These are phyloP conservation scores for Gigaspora rosea DNA, from an alignment of 192 early-diverging fungal species.

Conservation along the genomic window DNA sequence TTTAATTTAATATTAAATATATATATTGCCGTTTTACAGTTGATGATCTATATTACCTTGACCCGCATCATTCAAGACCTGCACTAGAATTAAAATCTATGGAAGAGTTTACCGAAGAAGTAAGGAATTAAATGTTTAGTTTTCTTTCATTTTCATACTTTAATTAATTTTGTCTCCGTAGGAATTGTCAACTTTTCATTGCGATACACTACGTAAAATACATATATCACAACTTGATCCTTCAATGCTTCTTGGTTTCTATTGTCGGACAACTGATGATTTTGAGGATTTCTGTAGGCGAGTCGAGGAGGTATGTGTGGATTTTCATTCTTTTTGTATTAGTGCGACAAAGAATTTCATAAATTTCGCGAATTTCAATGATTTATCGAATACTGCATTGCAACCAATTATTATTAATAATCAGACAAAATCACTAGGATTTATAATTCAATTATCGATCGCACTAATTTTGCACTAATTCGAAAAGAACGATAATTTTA, in stretches of 20 bases:
- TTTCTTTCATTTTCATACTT: slow-evolving; percentile 15
- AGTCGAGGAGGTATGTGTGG: slow-evolving; percentile 41
- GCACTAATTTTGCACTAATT: too few relatives aligned
- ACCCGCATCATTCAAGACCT: slow-evolving; percentile 87
- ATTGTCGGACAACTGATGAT: slow-evolving; percentile 58
- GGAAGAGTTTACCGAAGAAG: slow-evolving; percentile 50
- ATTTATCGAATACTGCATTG: too few relatives aligned
- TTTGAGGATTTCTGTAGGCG: slow-evolving; percentile 63
- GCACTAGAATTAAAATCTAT: slow-evolving; percentile 55
- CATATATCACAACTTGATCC: slow-evolving; percentile 84
- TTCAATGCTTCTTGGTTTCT: slow-evolving; percentile 92
- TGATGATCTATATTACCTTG: slow-evolving; percentile 84
- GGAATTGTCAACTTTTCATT: slow-evolving; percentile 84
- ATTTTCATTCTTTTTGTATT: not conserved
- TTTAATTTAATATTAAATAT: not conserved
- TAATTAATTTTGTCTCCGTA: slow-evolving; percentile 30
- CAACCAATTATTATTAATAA: too few relatives aligned
- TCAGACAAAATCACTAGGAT: too few relatives aligned
- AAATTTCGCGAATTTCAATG: too few relatives aligned
- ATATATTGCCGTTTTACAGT: slow-evolving; percentile 40
- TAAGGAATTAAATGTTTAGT: slow-evolving; percentile 32
- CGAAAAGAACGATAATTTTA: too few relatives aligned
- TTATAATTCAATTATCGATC: too few relatives aligned
- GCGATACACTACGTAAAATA: slow-evolving; percentile 71
- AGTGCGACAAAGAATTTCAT: too few relatives aligned